Percentiles rank a stretch among this genome's conserved stretches.
Conservation (phyloP, 148 eudicot species). For the Heliosperma pusillum region DNA sequence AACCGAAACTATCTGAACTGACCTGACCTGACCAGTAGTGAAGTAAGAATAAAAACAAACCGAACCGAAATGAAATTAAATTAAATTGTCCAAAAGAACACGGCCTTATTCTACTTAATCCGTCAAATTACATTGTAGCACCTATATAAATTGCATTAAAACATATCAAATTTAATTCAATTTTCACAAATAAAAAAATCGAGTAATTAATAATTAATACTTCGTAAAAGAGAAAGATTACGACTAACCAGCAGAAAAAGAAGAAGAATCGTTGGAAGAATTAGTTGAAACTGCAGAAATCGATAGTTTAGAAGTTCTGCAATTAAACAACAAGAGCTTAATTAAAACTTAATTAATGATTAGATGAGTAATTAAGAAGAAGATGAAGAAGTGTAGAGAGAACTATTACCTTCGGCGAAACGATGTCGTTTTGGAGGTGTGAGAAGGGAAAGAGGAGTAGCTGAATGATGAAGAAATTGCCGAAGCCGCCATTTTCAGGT, state of each 20-base stretch:
- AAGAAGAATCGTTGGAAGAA: conserved; percentile 33
- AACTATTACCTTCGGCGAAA: conserved; percentile 29
- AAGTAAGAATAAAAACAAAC: no score
- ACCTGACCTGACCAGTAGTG: no score
- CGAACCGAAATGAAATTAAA: no score
- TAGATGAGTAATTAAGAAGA: background rate
- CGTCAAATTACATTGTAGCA: background rate
- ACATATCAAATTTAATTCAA: background rate
- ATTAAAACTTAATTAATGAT: background rate
- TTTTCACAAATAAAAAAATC: background rate
- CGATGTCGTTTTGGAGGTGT: conserved; percentile 15
- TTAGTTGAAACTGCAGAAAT: conserved; percentile 36
- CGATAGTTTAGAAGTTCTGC: conserved; percentile 33
- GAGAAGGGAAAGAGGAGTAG: conserved; percentile 25
- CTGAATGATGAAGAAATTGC: conserved; percentile 41
- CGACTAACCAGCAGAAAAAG: conserved; percentile 23
- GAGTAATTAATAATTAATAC: background rate
- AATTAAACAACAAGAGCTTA: background rate
- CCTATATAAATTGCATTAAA: background rate
- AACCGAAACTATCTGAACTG: no score
- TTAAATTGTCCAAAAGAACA: no score
- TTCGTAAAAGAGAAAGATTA: background rate
- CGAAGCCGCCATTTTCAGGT: conserved; percentile 33
- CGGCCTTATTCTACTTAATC: no score
- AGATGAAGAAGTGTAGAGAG: background rate